A percentile compares a stretch with the other conserved stretches of the same genome.
These are phyloP conservation scores for Sicyos edulis DNA, from an alignment of 306 rosid genomes.

Conservation along the genomic window DNA sequence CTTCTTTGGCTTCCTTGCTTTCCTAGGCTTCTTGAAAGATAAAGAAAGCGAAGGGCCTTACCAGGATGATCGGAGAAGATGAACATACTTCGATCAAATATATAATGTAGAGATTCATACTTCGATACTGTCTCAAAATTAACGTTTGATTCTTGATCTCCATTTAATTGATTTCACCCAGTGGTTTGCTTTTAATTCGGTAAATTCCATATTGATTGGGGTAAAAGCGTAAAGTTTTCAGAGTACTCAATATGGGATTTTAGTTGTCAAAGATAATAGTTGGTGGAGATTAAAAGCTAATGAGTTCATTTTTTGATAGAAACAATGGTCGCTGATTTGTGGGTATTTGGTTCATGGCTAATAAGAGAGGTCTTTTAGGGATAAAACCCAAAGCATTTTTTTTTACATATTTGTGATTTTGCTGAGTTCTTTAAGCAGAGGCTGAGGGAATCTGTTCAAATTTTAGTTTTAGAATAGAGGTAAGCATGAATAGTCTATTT, in stretches of 20 bases:
- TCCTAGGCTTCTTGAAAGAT: conserved; percentile 82
- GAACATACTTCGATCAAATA: conserved; percentile 1
- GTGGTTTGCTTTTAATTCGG: not conserved
- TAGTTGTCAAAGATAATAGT: not conserved
- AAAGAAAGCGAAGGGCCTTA: conserved; percentile 68
- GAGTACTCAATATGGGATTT: not conserved
- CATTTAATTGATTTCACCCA: not conserved
- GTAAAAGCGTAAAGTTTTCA: too few species aligned
- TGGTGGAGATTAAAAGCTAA: not conserved
- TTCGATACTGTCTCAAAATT: not conserved
- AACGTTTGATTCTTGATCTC: not conserved
- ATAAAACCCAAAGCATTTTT: not conserved
- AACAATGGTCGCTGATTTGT: not conserved
- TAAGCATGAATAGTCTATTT: too few species aligned
- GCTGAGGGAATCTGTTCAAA: not conserved
- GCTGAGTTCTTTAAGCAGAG: not conserved
- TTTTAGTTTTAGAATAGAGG: not conserved
- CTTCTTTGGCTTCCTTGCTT: conserved; percentile 93
- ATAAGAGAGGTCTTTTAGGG: not conserved
- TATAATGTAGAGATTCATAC: conserved; percentile 1
- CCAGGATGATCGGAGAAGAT: conserved; percentile 56
- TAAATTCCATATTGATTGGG: not conserved
- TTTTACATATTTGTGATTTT: not conserved
- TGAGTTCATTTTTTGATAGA: not conserved
- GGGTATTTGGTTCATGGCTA: not conserved